Base-by-base conservation (phyloP, 495 filamentous ascomycete species). In the Symbiotaphrina buchneri region DNA sequence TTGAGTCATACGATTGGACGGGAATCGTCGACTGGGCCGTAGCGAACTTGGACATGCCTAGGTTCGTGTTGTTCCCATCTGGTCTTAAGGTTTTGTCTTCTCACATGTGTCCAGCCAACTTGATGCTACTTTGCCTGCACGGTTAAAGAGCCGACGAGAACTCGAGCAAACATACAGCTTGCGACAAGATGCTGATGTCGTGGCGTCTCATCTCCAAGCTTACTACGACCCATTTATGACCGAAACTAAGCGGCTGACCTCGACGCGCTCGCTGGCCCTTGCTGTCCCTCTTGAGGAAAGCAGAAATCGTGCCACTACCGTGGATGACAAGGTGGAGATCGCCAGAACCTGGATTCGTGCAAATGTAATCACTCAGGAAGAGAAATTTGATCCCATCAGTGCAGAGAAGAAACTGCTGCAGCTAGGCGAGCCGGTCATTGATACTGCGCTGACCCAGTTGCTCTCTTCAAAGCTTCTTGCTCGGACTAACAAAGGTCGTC, bases 1-100 rank as follows among this genome's bases (percentile, higher is more conserved):
- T 81, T 4, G 53, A 67, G 20, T 55, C 51, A 7, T 90, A 90
- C 41, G 71, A 93, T 43, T 90, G 87, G 79, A 55, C 60, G 18
- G 47, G 45, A 22, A 44, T 93, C 7, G 61, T 90, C 18, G 60
- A 74, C 8, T 97, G 87, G 87, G 66, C 67, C 10, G 48, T 48
- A 25, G 46, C 53, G 10, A 58, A 59, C 28, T 37, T 68, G 4
- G 56, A 63, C 23, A 36, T 58, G 18, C 35, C 30, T 16, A 27
- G 18, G 35, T 38, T 27, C n/a, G 30, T 11, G 3, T 15, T 11
- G 7, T 8, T 14, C 53, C 55, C 16, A 45, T 44, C 7, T 43
- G 30, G 34, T 29, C 45, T 18, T 45, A 54, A 33, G n/a, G n/a
- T n/a, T n/a, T n/a, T n/a, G n/a, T n/a, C n/a, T n/a, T n/a, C n/a